Conservation (phyloP, 208 protist species). For the Crithidia acanthocephali region DNA sequence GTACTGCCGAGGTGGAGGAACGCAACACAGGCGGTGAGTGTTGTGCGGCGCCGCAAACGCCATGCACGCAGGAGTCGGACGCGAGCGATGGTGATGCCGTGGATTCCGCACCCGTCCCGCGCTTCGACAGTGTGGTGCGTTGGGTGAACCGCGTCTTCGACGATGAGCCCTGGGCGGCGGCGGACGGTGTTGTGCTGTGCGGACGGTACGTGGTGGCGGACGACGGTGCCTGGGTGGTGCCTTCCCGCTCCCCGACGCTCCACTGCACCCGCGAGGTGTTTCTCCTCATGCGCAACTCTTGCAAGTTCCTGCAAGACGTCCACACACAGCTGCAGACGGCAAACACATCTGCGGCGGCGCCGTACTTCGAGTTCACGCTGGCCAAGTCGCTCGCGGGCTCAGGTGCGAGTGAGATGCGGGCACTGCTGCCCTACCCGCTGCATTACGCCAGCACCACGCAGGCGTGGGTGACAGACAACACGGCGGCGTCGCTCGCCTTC, state of each 20-base stretch:
- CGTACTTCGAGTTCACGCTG: slow-evolving; percentile 58
- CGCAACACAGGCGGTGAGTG: too few species aligned
- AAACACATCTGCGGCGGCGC: not conserved
- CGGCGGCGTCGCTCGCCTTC: slow-evolving; percentile 35
- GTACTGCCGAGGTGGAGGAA: too few species aligned
- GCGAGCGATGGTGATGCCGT: slow-evolving; percentile 2
- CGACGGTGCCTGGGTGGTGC: slow-evolving; percentile 78
- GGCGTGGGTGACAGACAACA: slow-evolving; percentile 5
- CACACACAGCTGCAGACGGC: slow-evolving; percentile 44
- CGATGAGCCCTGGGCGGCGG: slow-evolving; percentile 34
- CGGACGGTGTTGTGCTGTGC: slow-evolving; percentile 77
- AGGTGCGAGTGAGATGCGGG: slow-evolving; percentile 70
- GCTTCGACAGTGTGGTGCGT: slow-evolving; percentile 61
- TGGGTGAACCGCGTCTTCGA: slow-evolving; percentile 50
- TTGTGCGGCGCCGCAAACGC: not conserved
- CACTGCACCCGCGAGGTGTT: slow-evolving; percentile 71
- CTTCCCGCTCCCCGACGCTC: slow-evolving; percentile 61
- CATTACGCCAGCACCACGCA: not conserved
- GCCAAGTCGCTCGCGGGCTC: slow-evolving; percentile 57
- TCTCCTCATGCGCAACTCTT: slow-evolving; percentile 79
- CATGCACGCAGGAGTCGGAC: not conserved
- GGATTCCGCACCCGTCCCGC: slow-evolving; percentile 9
- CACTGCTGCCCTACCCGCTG: slow-evolving; percentile 71
- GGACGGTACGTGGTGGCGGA: slow-evolving; percentile 79
- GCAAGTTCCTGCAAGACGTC: slow-evolving; percentile 76